Base-by-base conservation (phyloP, 257 asterid species). In the Mentha longifolia region DNA sequence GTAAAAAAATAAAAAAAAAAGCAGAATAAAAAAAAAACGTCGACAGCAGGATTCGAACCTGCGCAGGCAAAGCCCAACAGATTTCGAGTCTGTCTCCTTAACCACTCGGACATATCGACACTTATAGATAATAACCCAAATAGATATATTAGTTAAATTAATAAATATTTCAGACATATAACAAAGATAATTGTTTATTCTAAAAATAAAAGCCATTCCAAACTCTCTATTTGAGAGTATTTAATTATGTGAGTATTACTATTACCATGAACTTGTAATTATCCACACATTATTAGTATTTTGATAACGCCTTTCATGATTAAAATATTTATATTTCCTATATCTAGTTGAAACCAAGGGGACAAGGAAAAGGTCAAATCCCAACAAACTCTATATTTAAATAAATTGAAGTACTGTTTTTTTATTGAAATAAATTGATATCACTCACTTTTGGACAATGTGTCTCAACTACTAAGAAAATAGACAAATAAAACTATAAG, bases 21-120 rank as follows among this genome's bases (percentile, higher is more conserved):
- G 25, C 25, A 22, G 25, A 22, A 22, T 22, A 0, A 0, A 12
- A 9, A 7, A 12, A 17, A 9, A 30, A 3, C 82, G 87, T 83
- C 87, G 79, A 83, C 82, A 82, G 86, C 84, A 82, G 82, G 84
- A 82, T 82, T 82, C 86, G 86, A 82, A 79, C 84, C 84, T 82
- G 84, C 84, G 84, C 86, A 82, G 83, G 85, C 83, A 83, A 46
- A 83, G 87, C 85, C 85, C 83, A 83, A 83, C 87, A 83, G 87
- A 83, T 77, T 83, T 82, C 86, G 82, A 88, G 96, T 88, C 91
- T 86, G 92, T 91, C 96, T 86, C 92, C 97, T 88, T 88, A 88
- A 88, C 94, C 97, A 91, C 97, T 91, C 92, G 95, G 97, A 89
- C 97, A 87, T 83, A 86, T 82, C 83, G 89, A 85, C 57, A n/a